These are phyloP conservation scores for Dipodascus geniculatus DNA, from an alignment of 805 yeast genomes.

Conservation along the genomic window DNA sequence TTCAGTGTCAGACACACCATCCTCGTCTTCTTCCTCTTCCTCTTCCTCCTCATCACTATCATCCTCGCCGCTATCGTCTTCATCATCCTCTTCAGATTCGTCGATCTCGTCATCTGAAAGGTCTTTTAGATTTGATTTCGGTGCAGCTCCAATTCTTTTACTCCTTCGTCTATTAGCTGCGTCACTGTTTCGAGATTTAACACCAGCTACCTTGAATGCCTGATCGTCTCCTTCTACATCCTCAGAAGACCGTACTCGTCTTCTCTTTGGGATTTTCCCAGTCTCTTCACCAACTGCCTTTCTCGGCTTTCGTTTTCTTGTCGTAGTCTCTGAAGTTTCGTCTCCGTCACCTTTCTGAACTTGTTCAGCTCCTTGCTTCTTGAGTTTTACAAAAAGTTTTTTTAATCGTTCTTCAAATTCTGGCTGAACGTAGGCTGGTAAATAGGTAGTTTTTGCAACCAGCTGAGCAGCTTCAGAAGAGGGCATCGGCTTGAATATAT, in stretches of 20 bases:
- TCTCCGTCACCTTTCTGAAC: not conserved
- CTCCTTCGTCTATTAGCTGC: constrained; percentile 7
- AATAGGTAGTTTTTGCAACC: constrained; percentile 42
- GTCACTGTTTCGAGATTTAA: not conserved
- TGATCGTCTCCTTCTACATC: constrained; percentile 8
- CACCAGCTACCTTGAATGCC: not conserved
- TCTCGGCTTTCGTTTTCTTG: constrained; percentile 18
- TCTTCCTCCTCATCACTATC: constrained; percentile 9
- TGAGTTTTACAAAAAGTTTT: constrained; percentile 3
- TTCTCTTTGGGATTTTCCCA: constrained; percentile 2
- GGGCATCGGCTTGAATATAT: constrained; percentile 51
- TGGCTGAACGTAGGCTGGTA: constrained; percentile 35
- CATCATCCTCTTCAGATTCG: constrained; percentile 3
- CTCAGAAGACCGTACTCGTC: constrained; percentile 4
- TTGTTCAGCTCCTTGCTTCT: not conserved
- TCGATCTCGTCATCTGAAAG: constrained; percentile 9
- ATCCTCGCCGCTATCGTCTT: not conserved
- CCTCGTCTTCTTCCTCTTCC: constrained; percentile 13
- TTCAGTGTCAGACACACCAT: constrained; percentile 4
- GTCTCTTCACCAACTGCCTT: constrained; percentile 16
- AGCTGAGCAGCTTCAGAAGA: constrained; percentile 46
- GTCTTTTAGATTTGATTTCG: constrained; percentile 7
- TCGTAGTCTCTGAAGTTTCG: not conserved
- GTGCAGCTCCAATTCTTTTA: constrained; percentile 13
- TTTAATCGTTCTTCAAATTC: constrained; percentile 7